Evolutionary conservation across 768 basidiomycete species (phyloP).

Genomic region (Tremella mesenterica): DNA sequence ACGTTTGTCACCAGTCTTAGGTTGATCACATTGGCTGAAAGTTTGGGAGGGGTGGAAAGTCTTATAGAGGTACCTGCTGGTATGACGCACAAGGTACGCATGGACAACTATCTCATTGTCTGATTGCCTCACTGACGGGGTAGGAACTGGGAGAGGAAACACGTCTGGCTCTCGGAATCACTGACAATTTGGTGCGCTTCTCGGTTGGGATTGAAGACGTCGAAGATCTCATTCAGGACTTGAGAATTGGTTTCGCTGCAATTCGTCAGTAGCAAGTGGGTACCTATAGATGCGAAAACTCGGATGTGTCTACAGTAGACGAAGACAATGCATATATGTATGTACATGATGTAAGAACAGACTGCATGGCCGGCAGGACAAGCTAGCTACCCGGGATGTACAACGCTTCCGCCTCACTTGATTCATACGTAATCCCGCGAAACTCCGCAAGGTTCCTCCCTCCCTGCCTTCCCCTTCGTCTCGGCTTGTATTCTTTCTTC

Average conservation of each 20-base stretch:
- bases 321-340: not conserved
- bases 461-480: not conserved
- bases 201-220: conserved; percentile 82
- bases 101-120: not conserved
- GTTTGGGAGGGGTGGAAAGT: conserved; percentile 84
- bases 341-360: no score
- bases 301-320: not conserved
- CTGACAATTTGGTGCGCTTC: conserved; percentile 56
- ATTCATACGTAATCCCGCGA: no score
- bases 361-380: no score
- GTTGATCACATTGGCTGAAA: conserved; percentile 76
- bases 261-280: no score
- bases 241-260: conserved; percentile 57
- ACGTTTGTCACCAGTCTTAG: conserved; percentile 58
- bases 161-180: conserved; percentile 31
- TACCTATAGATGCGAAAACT: not conserved
- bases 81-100: conserved; percentile 73
- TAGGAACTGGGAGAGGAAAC: conserved; percentile 34
- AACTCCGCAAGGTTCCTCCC: no score
- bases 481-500: not conserved
- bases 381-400: no score
- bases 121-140: not conserved
- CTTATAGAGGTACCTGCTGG: conserved; percentile 73
- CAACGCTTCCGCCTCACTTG: no score
- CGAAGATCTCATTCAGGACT: conserved; percentile 68